Evolutionary conservation across 73 alveolate species (phyloP).

Genomic region (Symbiodinium natans): DNA sequence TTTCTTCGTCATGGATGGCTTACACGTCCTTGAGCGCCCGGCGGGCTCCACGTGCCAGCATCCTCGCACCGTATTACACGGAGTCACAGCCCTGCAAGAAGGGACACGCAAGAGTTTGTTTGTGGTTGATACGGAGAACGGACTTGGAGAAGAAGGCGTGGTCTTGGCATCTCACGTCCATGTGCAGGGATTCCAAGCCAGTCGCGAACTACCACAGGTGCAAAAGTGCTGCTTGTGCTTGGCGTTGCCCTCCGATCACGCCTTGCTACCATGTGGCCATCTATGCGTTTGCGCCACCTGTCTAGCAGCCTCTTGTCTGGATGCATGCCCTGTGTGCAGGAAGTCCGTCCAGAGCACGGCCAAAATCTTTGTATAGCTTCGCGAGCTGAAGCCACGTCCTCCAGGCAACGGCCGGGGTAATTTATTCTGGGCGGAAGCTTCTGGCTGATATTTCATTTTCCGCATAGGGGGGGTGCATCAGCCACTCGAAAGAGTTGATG

Average conservation of each 20-base stretch:
- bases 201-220: not conserved
- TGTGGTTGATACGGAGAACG: slow-evolving; percentile 24
- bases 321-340: no score
- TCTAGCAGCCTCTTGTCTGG: no score
- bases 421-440: no score
- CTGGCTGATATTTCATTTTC: no score
- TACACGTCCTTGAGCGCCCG: not conserved
- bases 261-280: slow-evolving; percentile 13
- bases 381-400: no score
- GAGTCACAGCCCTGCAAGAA: not conserved
- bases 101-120: slow-evolving; percentile 34
- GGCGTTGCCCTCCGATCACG: not conserved
- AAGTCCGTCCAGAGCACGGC: no score
- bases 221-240: not conserved
- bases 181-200: not conserved
- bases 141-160: slow-evolving; percentile 27
- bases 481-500: no score
- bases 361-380: no score
- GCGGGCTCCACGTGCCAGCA: slow-evolving; percentile 19
- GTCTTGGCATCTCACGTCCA: not conserved
- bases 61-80: not conserved
- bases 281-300: not conserved
- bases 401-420: no score
- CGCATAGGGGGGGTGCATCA: no score
- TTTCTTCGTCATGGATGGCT: not conserved